Base-by-base conservation (phyloP, 805 yeast species). In the Metschnikowia bowlesiae region DNA sequence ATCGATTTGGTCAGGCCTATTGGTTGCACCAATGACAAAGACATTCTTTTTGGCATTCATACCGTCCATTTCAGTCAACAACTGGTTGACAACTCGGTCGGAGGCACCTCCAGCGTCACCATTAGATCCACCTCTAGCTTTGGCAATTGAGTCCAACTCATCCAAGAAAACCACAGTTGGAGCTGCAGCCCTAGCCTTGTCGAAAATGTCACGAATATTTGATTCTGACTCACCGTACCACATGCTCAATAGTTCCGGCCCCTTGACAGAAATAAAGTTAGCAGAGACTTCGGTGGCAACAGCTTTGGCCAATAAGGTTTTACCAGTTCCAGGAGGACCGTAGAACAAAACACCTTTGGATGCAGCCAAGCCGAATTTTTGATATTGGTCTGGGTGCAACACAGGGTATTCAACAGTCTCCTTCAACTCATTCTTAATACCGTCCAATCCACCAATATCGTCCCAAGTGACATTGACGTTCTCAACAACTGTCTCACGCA, bases 261-360 rank as follows among this genome's bases (percentile, higher is more conserved):
- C 97, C 75, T 90, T 90, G 48, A 92, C 98, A 44, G 96, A 87
- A 60, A 94, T 94, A 75, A 94, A 94, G 72, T 94, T 94, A 34
- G 99, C 99, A 55, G 97, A 88, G 36, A 94, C 98, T 71, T 94
- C 99, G 44, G 98, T 94, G 44, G 99, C 99, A 61, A 94, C 98
- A 49, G 99, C 99, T 75, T 94, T 94, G 43, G 99, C 99, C 64
- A 94, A 80, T 66, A 94, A 76, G 4, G 99, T 94, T 77, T 94
- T 94, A 90, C 99, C 99, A 53, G 98, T 94, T 87, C 99, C 99
- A 53, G 99, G 99, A 48, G 99, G 99, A 62, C 99, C 99, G 70
- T 87, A 94, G 80, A 94, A 94, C 69, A 94, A 79, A 59, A 94
- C 99, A 77, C 99, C 99, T 75, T 92, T 91, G 38, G 99, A 85